These are phyloP conservation scores for Gymnopilus dilepis DNA, from an alignment of 768 basidiomycete species.

Conservation along the genomic window DNA sequence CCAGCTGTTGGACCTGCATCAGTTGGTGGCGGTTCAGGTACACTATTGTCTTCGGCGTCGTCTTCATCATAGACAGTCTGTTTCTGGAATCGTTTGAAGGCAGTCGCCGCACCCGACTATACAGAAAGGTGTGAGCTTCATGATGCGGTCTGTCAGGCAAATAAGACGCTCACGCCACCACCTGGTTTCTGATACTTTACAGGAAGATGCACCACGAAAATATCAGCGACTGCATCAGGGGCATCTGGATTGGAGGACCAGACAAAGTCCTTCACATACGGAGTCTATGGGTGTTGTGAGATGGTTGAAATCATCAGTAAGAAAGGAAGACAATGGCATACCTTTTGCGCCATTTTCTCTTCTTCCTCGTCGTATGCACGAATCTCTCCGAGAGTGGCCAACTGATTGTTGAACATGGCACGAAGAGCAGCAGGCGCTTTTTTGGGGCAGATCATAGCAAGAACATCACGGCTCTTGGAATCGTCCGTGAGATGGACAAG, in stretches of 20 bases:
- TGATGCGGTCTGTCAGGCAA: no score
- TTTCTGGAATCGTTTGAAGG: not conserved
- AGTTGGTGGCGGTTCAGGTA: not conserved
- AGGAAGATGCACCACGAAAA: not conserved
- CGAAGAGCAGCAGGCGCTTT: not conserved
- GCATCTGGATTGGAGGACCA: not conserved
- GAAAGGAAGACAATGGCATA: not conserved
- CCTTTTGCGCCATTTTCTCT: not conserved
- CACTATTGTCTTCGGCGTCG: not conserved
- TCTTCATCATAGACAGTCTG: not conserved
- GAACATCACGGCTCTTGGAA: not conserved
- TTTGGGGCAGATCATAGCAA: not conserved
- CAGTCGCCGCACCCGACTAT: not conserved
- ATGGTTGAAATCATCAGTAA: no score
- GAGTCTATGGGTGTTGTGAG: not conserved
- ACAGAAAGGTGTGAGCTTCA: no score
- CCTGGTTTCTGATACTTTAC: not conserved
- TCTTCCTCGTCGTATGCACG: not conserved
- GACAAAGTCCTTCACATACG: not conserved
- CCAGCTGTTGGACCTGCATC: not conserved
- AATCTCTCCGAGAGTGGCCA: not conserved
- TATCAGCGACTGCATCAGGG: not conserved
- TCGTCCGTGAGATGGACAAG: not conserved
- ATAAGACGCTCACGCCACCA: no score
- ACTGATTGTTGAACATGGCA: not conserved